Evolutionary conservation across 495 filamentous ascomycete species (phyloP).

Genomic region (Lasiosphaeria hispida): DNA sequence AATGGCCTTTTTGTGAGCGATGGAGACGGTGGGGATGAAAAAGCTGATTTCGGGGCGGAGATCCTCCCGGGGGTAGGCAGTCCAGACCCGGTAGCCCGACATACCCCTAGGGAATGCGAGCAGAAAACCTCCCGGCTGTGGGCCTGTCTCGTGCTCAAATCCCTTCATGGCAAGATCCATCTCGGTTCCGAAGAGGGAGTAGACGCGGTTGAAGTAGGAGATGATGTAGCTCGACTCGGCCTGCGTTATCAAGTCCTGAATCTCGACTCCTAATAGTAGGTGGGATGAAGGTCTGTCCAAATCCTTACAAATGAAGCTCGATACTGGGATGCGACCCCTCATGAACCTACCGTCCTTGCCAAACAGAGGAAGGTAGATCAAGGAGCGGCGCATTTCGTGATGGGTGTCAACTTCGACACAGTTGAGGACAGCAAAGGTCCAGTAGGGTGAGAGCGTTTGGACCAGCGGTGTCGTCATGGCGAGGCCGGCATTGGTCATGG

Average conservation of each 20-base stretch:
- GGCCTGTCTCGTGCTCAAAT: conserved; percentile 11
- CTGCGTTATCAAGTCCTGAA: conserved; percentile 18
- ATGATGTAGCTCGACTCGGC: conserved; percentile 20
- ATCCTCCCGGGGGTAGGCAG: conserved; percentile 10
- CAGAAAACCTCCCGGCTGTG: conserved; percentile 17
- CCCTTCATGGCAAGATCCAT: conserved; percentile 28
- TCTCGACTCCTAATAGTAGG: background rate
- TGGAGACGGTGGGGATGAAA: conserved; percentile 16
- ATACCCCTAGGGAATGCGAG: conserved; percentile 25
- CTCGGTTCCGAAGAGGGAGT: conserved; percentile 25
- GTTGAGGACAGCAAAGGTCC: conserved; percentile 27
- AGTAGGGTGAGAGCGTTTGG: conserved; percentile 28
- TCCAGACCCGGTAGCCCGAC: conserved; percentile 12
- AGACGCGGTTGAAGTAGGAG: conserved; percentile 26
- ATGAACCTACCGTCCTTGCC: conserved; percentile 28
- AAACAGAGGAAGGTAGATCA: conserved; percentile 25
- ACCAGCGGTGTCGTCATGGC: conserved; percentile 26
- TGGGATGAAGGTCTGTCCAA: conserved; percentile 10
- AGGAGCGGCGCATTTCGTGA: conserved; percentile 9
- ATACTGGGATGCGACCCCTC: conserved; percentile 24
- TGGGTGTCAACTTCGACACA: conserved; percentile 22
- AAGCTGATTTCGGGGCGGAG: conserved; percentile 21
- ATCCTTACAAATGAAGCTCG: conserved; percentile 15
- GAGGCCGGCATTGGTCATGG: conserved; percentile 29
- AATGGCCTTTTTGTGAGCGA: background rate